phyloP scores from a whole-genome alignment of 2,329 filamentous ascomycete genomes.

The Trichophyton benhamiae region DNA sequence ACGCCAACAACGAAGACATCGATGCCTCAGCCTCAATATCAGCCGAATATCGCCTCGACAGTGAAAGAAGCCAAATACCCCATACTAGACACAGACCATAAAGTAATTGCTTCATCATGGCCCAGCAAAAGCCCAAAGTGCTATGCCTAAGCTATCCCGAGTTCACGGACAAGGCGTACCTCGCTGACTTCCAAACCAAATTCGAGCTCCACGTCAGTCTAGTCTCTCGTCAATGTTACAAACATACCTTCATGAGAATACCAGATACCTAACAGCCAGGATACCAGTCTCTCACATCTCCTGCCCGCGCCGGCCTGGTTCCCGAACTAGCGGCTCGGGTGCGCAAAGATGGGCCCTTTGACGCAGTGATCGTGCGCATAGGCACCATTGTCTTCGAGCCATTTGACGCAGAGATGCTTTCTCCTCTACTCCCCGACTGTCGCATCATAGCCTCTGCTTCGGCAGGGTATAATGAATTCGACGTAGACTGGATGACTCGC shows the following conservation, averaged over 20 bases:
- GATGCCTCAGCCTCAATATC: too few species aligned
- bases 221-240: too few species aligned
- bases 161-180: slow-evolving; percentile 9
- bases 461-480: slow-evolving; percentile 40
- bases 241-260: too few species aligned
- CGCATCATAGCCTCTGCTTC: slow-evolving; percentile 38
- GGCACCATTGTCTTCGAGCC: slow-evolving; percentile 39
- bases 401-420: too few species aligned
- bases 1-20: too few species aligned
- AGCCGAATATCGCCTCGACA: too few species aligned
- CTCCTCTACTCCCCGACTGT: slow-evolving; percentile 16
- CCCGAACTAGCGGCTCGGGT: slow-evolving; percentile 7
- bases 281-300: slow-evolving; percentile 5
- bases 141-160: slow-evolving; percentile 8
- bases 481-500: slow-evolving; percentile 33
- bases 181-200: slow-evolving; percentile 10
- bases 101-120: not conserved
- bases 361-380: slow-evolving; percentile 41
- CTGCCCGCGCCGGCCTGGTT: slow-evolving; percentile 5
- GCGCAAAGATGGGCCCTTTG: slow-evolving; percentile 25
- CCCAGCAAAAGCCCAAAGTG: slow-evolving; percentile 6
- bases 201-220: slow-evolving; percentile 10
- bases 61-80: too few species aligned
- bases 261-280: not conserved
- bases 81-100: too few species aligned